Base-by-base conservation (phyloP, 1,284 basidiomycete species). In the Lentinus polychrous region DNA sequence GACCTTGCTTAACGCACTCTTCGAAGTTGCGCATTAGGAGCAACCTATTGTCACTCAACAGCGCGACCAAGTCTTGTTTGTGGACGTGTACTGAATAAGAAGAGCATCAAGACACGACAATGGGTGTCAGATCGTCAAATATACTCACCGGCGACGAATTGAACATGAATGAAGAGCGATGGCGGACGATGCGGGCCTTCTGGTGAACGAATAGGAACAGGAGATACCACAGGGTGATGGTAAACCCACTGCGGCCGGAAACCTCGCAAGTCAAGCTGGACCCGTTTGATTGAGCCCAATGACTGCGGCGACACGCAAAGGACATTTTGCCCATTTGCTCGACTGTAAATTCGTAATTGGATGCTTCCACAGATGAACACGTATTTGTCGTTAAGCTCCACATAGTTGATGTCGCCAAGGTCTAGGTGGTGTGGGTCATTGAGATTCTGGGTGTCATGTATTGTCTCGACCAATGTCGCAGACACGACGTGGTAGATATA, bases 401-500 rank as follows among this genome's bases (percentile, higher is more conserved):
- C 83, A 55, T 88, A 89, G 47, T 69, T 67, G 49, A 85, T 70
- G 2, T 63, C 51, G 2, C 69, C 74, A 8, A 79, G 62, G 12
- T 34, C 14, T 4, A 27, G 12, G 7, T 55, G 48, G 1, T 50
- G 51, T 27, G 27, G 27, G 27, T 27, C 27, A 8, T 55, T 49
- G 7, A 49, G 40, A 36, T 49, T 59, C 50, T 77, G 73, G 10
- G 72, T 68, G 38, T 69, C 63, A 8, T 63, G 55, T 35, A 88
- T 66, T 5, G 69, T 71, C 49, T 78, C 70, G 2, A 73, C 56
- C 5, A 79, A 57, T 31, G 57, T 57, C 1, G 70, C 75, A 0
- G 73, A 73, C 3, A 71, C 69, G 15, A 87, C 66, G 55, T 89
- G 76, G 71, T 75, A 86, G 4, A 87, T 50, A 53, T 74, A 86